Evolutionary conservation across 495 filamentous ascomycete genomes (phyloP).

Genomic region (Aspergillus sclerotiicarbonarius): DNA sequence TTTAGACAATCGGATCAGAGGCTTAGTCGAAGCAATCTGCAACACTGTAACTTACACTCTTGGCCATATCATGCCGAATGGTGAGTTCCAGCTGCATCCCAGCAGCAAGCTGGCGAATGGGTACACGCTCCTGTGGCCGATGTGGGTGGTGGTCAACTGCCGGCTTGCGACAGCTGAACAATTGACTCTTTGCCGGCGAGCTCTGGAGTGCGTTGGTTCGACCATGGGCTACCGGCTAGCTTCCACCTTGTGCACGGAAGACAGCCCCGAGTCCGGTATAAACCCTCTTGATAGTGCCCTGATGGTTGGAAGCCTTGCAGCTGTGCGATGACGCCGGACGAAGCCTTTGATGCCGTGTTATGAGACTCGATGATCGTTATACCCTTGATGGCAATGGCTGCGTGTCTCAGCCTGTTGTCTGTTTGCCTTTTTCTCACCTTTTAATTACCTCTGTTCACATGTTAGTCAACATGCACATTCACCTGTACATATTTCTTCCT

Average conservation of each 20-base stretch:
- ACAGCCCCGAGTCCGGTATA: neutral
- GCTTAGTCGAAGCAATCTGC: neutral
- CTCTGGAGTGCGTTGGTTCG: neutral
- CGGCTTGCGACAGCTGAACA: neutral
- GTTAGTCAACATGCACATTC: no score
- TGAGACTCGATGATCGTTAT: no score
- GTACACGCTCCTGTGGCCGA: neutral
- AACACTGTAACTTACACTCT: neutral
- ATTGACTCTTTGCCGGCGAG: neutral
- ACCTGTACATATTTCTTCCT: no score
- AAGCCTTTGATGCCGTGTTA: no score
- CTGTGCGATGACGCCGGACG: neutral
- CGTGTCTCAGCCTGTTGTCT: no score
- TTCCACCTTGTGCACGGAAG: neutral
- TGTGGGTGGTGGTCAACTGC: slow-evolving; percentile 2
- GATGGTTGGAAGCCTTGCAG: neutral
- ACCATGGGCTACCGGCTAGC: neutral
- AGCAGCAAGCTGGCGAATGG: slow-evolving; percentile 1
- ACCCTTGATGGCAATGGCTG: no score
- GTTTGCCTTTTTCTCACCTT: no score
- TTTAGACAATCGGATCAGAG: neutral
- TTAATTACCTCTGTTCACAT: no score
- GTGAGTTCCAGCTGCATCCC: neutral
- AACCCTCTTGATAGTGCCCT: no score
- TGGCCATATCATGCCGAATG: neutral